Evolutionary conservation across 768 basidiomycete species (phyloP).

Genomic region (Calocera viscosa): DNA sequence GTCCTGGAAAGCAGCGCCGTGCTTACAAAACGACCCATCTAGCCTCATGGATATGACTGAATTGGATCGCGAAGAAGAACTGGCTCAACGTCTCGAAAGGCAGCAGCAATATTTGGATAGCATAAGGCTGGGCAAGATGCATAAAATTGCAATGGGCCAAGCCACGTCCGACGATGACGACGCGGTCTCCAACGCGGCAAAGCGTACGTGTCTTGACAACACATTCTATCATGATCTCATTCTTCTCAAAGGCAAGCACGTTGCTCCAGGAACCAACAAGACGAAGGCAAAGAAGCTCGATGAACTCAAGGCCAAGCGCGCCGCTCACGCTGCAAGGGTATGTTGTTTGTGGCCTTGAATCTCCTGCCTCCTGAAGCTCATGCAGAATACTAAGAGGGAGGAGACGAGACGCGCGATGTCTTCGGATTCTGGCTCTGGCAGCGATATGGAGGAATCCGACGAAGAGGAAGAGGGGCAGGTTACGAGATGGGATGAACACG

Average conservation of each 20-base stretch:
- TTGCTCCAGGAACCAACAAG: conserved; percentile 58
- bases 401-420: conserved; percentile 66
- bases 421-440: conserved; percentile 69
- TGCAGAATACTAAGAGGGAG: conserved; percentile 28
- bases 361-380: conserved; percentile 5
- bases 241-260: conserved; percentile 50
- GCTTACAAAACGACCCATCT: conserved; percentile 9
- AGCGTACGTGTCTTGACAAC: conserved; percentile 40
- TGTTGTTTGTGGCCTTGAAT: conserved; percentile 19
- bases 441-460: conserved; percentile 47
- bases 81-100: conserved; percentile 69
- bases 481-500: conserved; percentile 57
- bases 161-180: conserved; percentile 37
- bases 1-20: background rate
- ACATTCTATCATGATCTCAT: conserved; percentile 10
- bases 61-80: conserved; percentile 75
- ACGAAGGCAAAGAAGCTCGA: conserved; percentile 69
- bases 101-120: conserved; percentile 63
- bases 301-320: conserved; percentile 74
- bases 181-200: conserved; percentile 56
- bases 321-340: conserved; percentile 58
- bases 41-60: conserved; percentile 75
- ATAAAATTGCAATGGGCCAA: conserved; percentile 46
- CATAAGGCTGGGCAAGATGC: conserved; percentile 58
- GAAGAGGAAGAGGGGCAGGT: conserved; percentile 25